These are phyloP conservation scores for Fusarium veterinarium DNA, from an alignment of 2,329 filamentous ascomycete genomes.

Conservation along the genomic window DNA sequence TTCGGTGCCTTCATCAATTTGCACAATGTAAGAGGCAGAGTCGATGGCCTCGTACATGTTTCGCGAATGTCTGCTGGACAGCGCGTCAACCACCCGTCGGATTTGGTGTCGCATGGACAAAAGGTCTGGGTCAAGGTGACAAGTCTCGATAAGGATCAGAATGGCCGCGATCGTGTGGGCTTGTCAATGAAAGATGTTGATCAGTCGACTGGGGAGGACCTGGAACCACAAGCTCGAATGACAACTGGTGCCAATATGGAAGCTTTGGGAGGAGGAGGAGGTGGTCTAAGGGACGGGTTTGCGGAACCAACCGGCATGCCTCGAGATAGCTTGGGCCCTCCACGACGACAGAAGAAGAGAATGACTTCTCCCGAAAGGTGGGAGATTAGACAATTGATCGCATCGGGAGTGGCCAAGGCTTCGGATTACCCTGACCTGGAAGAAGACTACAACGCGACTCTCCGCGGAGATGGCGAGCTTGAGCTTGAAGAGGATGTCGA, in stretches of 20 bases:
- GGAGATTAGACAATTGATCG: conserved; percentile 97
- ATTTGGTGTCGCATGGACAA: conserved; percentile 84
- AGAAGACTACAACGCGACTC: conserved; percentile 89
- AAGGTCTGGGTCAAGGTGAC: conserved; percentile 92
- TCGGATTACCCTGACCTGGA: conserved; percentile 95
- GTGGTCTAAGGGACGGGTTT: conserved; percentile 68
- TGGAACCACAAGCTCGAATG: conserved; percentile 81
- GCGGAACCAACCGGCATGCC: conserved; percentile 56
- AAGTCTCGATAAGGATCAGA: conserved; percentile 72
- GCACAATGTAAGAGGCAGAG: conserved; percentile 85
- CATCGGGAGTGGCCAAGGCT: conserved; percentile 91
- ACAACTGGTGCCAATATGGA: conserved; percentile 93
- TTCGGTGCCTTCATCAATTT: conserved; percentile 97
- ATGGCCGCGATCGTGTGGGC: conserved; percentile 75
- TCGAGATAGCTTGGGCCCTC: conserved; percentile 54
- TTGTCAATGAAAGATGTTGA: conserved; percentile 98
- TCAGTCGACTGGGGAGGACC: conserved; percentile 85
- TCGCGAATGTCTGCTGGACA: conserved; percentile 87
- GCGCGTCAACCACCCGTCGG: conserved; percentile 91
- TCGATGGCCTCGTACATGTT: conserved; percentile 93
- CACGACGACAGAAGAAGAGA: conserved; percentile 80
- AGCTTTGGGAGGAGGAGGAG: conserved; percentile 80
- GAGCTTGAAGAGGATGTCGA: conserved; percentile 97
- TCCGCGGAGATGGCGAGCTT: conserved; percentile 87
- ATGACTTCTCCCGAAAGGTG: conserved; percentile 97